Conservation (phyloP, 2,329 filamentous ascomycete genomes). For the Calonectria crousiana region DNA sequence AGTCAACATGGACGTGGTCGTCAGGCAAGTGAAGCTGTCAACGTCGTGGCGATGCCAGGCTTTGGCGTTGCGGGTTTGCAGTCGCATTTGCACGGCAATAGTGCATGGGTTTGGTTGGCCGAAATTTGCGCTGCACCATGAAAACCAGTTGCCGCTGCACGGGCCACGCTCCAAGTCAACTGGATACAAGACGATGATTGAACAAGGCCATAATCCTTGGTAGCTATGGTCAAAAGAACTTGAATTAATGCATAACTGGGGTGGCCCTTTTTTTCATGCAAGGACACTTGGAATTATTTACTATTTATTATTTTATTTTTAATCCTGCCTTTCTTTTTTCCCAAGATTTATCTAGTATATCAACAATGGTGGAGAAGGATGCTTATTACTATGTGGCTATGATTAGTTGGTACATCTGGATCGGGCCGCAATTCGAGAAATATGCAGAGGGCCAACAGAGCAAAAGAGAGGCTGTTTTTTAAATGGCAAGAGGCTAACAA, state of each 20-base stretch:
- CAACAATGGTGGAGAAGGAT: background rate
- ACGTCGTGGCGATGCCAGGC: constrained; percentile 25
- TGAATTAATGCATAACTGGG: background rate
- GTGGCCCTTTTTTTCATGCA: no score
- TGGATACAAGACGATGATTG: background rate
- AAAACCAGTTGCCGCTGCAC: constrained; percentile 16
- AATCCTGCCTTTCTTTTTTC: background rate
- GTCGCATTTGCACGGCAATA: background rate
- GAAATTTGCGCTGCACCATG: constrained; percentile 25
- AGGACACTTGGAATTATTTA: background rate
- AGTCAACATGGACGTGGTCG: constrained; percentile 28
- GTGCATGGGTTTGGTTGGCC: constrained; percentile 22
- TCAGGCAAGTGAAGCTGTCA: constrained; percentile 3
- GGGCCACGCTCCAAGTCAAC: constrained; percentile 15
- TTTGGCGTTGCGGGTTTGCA: constrained; percentile 26
- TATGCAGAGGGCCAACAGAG: background rate
- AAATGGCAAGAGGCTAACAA: background rate
- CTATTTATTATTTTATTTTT: background rate
- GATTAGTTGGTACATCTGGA: background rate
- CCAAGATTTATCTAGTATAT: background rate
- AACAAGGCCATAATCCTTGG: background rate
- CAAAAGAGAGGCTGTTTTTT: background rate
- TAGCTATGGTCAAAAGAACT: background rate
- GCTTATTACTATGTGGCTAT: background rate
- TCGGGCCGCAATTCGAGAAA: background rate